Base-by-base conservation (phyloP, 2,329 filamentous ascomycete genomes). In the Colletotrichum sp. region DNA sequence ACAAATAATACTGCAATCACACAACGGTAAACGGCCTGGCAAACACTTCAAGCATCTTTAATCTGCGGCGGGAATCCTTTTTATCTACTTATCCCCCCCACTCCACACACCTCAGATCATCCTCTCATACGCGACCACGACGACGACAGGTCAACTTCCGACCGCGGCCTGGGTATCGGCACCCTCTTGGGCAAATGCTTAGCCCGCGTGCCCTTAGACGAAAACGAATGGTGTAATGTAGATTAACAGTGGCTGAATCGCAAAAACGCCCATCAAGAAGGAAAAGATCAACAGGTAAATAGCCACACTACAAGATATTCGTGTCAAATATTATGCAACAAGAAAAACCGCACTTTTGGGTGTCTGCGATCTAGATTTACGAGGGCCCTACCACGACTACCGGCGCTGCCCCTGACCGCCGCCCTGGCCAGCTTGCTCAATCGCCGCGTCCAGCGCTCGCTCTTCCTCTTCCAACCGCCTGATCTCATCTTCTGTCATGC, bases 401-500 rank as follows among this genome's bases (percentile, higher is more conserved):
- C 57, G 44, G 24, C 70, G 57, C 57, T 63, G 73, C 32, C 63
- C 36, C 26, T 72, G 62, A 24, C 59, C 30, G 13, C 71, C 49
- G 16, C 71, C 49, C n/a, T 74, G 81, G 55, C 79, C 86, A 5
- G 85, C 86, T 69, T 86, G 85, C 81, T 89, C 88, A 79, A 92
- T 92, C 34, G 89, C 91, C 16, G 85, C 88, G 71, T 92, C 91
- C 44, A 92, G 83, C 76, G 89, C 87, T 76, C 88, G 82, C 82
- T 92, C 91, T 80, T 92, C 90, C 77, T 91, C 90, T 79, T 91
- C 90, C 57, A 92, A 78, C 77, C 88, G 82, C 68, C 87, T 84
- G 64, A 92, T 90, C 80, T 92, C 89, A 0, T 89, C 90, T 10
- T 85, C 84, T 64, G 90, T 91, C 90, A 92, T 92, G 66, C 89